Evolutionary conservation across 2,329 filamentous ascomycete genomes (phyloP).

Genomic region (Talaromyces sp.): DNA sequence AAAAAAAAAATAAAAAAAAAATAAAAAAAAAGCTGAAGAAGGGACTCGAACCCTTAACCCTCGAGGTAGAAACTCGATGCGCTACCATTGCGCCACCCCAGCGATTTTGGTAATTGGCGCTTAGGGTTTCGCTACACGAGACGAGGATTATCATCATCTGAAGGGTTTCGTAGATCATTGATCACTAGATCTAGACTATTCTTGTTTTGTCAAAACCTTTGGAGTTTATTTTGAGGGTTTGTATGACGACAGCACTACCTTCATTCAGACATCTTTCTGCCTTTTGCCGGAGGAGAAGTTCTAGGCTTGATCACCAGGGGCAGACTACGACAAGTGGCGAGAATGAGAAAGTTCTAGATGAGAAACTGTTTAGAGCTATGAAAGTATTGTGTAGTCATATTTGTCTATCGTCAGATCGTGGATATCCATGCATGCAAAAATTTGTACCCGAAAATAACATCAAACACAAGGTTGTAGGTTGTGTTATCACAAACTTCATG

Average conservation of each 20-base stretch:
- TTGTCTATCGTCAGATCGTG: slow-evolving; percentile 13
- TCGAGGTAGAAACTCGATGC: neutral
- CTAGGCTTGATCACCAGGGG: neutral
- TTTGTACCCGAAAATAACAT: slow-evolving; percentile 8
- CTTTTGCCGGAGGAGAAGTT: neutral
- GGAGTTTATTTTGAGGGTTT: neutral
- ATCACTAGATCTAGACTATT: neutral
- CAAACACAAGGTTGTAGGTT: neutral
- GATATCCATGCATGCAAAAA: slow-evolving; percentile 22
- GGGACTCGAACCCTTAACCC: neutral
- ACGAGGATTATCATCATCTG: neutral
- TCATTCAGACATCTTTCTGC: neutral
- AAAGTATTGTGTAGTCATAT: neutral
- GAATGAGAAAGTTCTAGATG: neutral
- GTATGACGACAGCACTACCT: neutral
- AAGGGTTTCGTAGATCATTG: neutral
- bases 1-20: too few relatives aligned
- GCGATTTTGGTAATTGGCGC: too few relatives aligned
- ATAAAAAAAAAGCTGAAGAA: neutral
- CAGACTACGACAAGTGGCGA: neutral
- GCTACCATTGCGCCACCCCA: neutral
- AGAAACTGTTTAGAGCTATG: neutral
- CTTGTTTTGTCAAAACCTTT: neutral
- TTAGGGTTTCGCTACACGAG: too few relatives aligned
- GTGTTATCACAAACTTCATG: slow-evolving; percentile 5